phyloP scores from a whole-genome alignment of 768 basidiomycete genomes.

The Tubosaeta brunneosetosa region DNA sequence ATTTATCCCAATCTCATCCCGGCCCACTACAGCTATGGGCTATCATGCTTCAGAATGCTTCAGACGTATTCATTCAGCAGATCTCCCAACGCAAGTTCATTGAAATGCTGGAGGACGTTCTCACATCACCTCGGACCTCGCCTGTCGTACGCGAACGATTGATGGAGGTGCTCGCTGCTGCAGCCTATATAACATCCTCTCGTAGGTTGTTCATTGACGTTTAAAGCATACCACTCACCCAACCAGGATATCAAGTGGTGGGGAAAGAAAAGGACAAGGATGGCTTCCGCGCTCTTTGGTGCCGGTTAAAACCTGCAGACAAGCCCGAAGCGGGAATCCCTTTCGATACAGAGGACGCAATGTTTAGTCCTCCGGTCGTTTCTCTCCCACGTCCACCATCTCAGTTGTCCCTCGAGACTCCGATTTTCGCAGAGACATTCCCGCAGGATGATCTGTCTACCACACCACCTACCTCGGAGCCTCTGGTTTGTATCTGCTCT shows the following conservation, averaged over 20 bases:
- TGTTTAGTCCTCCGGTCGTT: slow-evolving; percentile 65
- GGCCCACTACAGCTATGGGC: slow-evolving; percentile 65
- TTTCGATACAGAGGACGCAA: slow-evolving; percentile 71
- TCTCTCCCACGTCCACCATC: slow-evolving; percentile 28
- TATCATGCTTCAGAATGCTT: slow-evolving; percentile 81
- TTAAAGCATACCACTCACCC: neutral
- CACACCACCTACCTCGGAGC: slow-evolving; percentile 25
- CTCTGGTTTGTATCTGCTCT: slow-evolving; percentile 13
- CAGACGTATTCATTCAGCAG: slow-evolving; percentile 65
- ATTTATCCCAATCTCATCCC: slow-evolving; percentile 1
- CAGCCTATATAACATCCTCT: slow-evolving; percentile 49
- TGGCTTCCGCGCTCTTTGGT: slow-evolving; percentile 72
- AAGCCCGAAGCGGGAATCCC: slow-evolving; percentile 84
- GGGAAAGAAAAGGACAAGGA: slow-evolving; percentile 37
- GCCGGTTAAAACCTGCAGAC: slow-evolving; percentile 69
- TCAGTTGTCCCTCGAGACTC: slow-evolving; percentile 31
- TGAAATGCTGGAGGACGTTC: slow-evolving; percentile 71
- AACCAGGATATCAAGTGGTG: slow-evolving; percentile 17
- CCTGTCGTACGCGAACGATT: slow-evolving; percentile 81
- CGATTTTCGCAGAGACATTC: slow-evolving; percentile 36
- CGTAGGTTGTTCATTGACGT: slow-evolving; percentile 12
- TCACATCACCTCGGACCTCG: slow-evolving; percentile 56
- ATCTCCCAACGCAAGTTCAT: slow-evolving; percentile 73
- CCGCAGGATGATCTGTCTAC: slow-evolving; percentile 23
- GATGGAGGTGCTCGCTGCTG: slow-evolving; percentile 76